Evolutionary conservation across 345 rosid species (phyloP), one percentile per base, ranked within the genome.

Genomic region (Salix caprea): DNA sequence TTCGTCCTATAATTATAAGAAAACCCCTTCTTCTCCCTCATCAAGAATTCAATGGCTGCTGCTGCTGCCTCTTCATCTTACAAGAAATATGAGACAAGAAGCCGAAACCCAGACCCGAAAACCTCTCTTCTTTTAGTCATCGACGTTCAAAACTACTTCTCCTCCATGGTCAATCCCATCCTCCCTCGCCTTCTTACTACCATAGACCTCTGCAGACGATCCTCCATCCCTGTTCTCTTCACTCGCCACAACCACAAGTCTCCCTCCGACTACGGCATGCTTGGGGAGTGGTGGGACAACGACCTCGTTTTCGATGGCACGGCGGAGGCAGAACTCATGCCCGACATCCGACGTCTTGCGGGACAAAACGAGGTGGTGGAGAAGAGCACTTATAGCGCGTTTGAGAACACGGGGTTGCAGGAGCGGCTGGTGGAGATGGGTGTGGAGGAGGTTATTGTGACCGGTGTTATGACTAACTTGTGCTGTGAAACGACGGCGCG

Each of bases 401-500:
- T 92, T 76, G 40, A 39, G 0, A 78, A 81, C 74, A 90, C 96
- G 80, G 73, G 86, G 1, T 87, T 92, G 44, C 82, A 91, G 67
- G 89, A 87, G 70, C 81, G 80, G 75, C 74, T 91, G 89, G 74
- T 14, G 24, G 86, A 75, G 82, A 84, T 85, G 77, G 96, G 92
- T 0, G 94, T 89, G 40, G 75, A 86, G 87, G 96, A 92, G 80
- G 91, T 92, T 73, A 91, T 92, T 21, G 87, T 92, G 82, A 76
- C 81, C 4, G 96, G 96, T 0, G 96, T 91, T 26, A 85, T 90
- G 96, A 92, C 96, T 28, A 92, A 90, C 74, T 54, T 91, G 44
- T 92, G 97, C 81, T 91, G 96, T 65, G 97, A 92, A 83, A 91
- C 97, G 86, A 89, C 96, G 81, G 96, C 97, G 71, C 90, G 96